Base-by-base conservation (phyloP, 31 red algal species). In the Odonthalia washingtoniensis region DNA sequence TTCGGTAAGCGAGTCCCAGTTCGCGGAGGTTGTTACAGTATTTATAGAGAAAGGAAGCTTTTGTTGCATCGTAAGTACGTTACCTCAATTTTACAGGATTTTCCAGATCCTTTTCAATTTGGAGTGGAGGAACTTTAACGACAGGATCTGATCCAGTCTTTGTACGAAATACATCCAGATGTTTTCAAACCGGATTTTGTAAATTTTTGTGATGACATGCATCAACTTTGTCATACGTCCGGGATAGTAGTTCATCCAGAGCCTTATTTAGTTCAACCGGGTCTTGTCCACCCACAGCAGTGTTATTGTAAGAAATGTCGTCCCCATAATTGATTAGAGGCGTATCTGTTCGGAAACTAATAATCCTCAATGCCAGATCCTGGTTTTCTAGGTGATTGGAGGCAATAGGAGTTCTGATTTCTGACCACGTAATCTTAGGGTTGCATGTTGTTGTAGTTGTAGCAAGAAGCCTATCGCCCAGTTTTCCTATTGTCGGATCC, bases 291-390 rank as follows among this genome's bases (percentile, higher is more conserved):
- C 84, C 84, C 28, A 87, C 40, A 4, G 79, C 75, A 3, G 80
- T 60, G 57, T 80, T 65, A 42, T 89, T 89, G 75, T 89, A 89
- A 42, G 79, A 74, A 0, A 89, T 64, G 57, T 80, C 75, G 45
- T 80, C 86, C 27, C 74, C 86, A 80, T 89, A 53, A 30, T 80
- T 65, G 3, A 89, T 33, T 2, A 61, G 74, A 31, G 80, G 80
- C 40, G n/a, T n/a, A n/a, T n/a, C n/a, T n/a, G n/a, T n/a, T n/a
- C n/a, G n/a, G n/a, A n/a, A n/a, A n/a, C n/a, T n/a, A n/a, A n/a
- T n/a, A n/a, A n/a, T n/a, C n/a, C n/a, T n/a, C n/a, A n/a, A n/a
- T n/a, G n/a, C n/a, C n/a, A n/a, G n/a, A n/a, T n/a, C n/a, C n/a
- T n/a, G n/a, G n/a, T n/a, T n/a, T n/a, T n/a, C n/a, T n/a, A n/a